phyloP scores from a whole-genome alignment of 2,329 filamentous ascomycete genomes.

The Claviceps digitariae region DNA sequence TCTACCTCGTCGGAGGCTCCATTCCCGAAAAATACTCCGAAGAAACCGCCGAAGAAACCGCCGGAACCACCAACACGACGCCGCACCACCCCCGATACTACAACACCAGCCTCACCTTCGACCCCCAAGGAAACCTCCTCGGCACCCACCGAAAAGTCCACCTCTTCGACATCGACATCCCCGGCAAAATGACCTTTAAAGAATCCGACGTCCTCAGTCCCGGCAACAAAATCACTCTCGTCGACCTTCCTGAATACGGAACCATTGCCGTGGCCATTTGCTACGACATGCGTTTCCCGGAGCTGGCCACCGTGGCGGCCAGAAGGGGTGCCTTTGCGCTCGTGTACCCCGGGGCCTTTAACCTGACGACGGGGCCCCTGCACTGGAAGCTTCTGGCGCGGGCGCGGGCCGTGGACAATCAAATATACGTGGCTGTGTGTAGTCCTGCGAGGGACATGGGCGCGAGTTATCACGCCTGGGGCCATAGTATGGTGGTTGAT shows the following conservation, averaged over 20 bases:
- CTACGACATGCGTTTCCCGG: conserved; percentile 95
- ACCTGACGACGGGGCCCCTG: conserved; percentile 78
- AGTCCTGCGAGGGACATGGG: conserved; percentile 71
- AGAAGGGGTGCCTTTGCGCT: conserved; percentile 76
- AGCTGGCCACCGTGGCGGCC: conserved; percentile 79
- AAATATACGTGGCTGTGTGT: conserved; percentile 86
- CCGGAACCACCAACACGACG: neutral
- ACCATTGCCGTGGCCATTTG: conserved; percentile 83
- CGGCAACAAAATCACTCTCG: conserved; percentile 71
- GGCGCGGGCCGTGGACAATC: conserved; percentile 81
- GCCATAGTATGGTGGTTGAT: conserved; percentile 79
- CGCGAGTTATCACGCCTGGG: conserved; percentile 78
- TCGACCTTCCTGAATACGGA: conserved; percentile 81
- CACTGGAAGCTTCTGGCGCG: conserved; percentile 81
- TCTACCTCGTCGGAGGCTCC: conserved; percentile 80
- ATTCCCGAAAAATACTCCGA: conserved; percentile 58
- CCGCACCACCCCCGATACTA: conserved; percentile 52
- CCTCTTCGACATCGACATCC: conserved; percentile 95
- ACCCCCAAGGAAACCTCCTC: conserved; percentile 63
- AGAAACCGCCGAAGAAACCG: conserved; percentile 15
- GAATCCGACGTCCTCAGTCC: conserved; percentile 83
- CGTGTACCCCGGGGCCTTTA: conserved; percentile 94
- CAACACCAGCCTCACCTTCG: conserved; percentile 83
- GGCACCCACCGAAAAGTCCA: conserved; percentile 87
- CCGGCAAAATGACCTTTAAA: conserved; percentile 80